Evolutionary conservation across 495 filamentous ascomycete genomes (phyloP).

Genomic region (Aspergillus egyptiacus): DNA sequence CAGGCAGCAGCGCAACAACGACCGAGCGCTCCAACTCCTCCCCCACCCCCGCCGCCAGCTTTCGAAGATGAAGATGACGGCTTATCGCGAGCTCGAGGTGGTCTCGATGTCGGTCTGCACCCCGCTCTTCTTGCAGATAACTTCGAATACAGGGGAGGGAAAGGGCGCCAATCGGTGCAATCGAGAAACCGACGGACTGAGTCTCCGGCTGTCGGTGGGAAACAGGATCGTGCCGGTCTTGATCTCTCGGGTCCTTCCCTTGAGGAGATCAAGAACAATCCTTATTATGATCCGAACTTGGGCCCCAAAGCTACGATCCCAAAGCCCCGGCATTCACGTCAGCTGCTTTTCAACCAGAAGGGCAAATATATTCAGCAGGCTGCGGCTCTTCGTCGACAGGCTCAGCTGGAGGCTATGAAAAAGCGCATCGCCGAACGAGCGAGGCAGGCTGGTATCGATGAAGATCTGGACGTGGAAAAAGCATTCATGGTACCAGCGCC

Average conservation of each 20-base stretch:
- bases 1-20: conserved; percentile 39
- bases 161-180: conserved; percentile 44
- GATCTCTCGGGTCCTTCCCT: conserved; percentile 64
- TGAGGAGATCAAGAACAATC: conserved; percentile 68
- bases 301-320: conserved; percentile 56
- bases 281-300: conserved; percentile 76
- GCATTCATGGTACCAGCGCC: conserved; percentile 76
- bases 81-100: conserved; percentile 55
- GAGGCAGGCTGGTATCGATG: conserved; percentile 81
- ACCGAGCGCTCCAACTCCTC: conserved; percentile 28
- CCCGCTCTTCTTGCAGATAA: conserved; percentile 75
- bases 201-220: conserved; percentile 33
- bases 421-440: conserved; percentile 80
- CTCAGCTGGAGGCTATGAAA: conserved; percentile 88
- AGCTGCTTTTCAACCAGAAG: conserved; percentile 88
- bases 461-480: conserved; percentile 84
- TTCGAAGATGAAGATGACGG: conserved; percentile 41
- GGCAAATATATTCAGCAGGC: conserved; percentile 96
- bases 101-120: conserved; percentile 84
- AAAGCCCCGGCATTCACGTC: conserved; percentile 59
- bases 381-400: conserved; percentile 77
- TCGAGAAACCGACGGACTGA: conserved; percentile 56
- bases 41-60: conserved; percentile 20
- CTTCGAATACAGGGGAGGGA: conserved; percentile 56
- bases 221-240: conserved; percentile 52